These are phyloP conservation scores for Diutina ranongensis DNA, from an alignment of 1,139 yeast genomes.

Conservation along the genomic window DNA sequence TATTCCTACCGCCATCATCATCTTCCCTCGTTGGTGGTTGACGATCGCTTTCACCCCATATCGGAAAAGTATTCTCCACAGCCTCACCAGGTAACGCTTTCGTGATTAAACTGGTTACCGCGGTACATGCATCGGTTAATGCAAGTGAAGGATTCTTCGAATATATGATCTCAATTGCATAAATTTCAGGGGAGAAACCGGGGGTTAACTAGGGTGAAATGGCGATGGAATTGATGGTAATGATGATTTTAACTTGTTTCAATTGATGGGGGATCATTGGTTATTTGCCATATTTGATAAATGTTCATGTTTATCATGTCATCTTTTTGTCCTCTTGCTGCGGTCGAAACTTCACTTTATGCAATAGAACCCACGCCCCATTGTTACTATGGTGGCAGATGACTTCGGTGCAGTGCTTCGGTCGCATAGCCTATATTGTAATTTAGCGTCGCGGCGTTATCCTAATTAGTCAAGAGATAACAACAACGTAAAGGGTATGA, in stretches of 20 bases:
- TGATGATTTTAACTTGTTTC: too few species aligned
- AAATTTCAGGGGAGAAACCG: not conserved
- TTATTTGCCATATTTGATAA: too few species aligned
- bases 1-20: too few species aligned
- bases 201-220: not conserved
- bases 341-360: not conserved
- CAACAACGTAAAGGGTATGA: too few species aligned
- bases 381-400: not conserved
- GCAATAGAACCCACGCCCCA: slow-evolving; percentile 5
- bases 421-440: not conserved
- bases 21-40: too few species aligned
- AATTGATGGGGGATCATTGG: too few species aligned
- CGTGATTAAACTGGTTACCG: not conserved
- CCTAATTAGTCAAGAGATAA: too few species aligned
- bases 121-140: not conserved
- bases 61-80: not conserved
- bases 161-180: not conserved
- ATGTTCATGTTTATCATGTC: too few species aligned
- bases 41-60: too few species aligned
- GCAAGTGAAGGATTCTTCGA: slow-evolving; percentile 4
- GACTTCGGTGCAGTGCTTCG: not conserved
- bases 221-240: too few species aligned
- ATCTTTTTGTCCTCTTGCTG: too few species aligned
- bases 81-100: not conserved
- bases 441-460: not conserved